Percentiles rank a stretch among this genome's conserved stretches.
Conservation (phyloP, 768 basidiomycete genomes). For the Trametes sanguinea region DNA sequence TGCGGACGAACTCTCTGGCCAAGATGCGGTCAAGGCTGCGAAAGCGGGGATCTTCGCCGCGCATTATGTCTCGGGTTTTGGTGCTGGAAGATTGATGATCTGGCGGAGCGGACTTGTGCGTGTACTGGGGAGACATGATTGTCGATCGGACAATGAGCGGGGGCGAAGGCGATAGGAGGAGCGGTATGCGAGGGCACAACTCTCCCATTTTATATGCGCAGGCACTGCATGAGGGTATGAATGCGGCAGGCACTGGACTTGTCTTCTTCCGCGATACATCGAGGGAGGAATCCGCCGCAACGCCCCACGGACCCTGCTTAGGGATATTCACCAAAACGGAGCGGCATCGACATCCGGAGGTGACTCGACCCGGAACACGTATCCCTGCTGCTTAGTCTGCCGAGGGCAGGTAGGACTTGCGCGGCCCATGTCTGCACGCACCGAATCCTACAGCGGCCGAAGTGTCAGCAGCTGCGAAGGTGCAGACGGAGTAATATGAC, state of each 20-base stretch:
- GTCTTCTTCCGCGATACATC: neutral
- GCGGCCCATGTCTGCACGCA: neutral
- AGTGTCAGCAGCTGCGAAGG: neutral
- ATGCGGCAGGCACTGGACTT: neutral
- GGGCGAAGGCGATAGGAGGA: neutral
- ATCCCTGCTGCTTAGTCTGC: neutral
- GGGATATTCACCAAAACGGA: neutral
- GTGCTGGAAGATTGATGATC: neutral
- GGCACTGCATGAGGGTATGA: neutral
- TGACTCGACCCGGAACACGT: constrained; percentile 15
- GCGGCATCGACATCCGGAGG: neutral
- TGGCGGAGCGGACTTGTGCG: neutral
- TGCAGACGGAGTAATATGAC: constrained; percentile 6
- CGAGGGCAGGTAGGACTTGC: neutral
- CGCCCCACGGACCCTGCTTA: constrained; percentile 5
- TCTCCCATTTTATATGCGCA: neutral
- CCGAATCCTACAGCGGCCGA: neutral
- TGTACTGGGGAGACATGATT: constrained; percentile 18
- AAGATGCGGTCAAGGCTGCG: constrained; percentile 21
- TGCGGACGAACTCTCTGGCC: constrained; percentile 16
- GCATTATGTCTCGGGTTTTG: constrained; percentile 13
- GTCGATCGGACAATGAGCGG: neutral
- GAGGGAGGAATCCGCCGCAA: neutral
- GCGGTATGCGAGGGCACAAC: neutral
- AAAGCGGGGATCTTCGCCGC: constrained; percentile 15